Percentiles rank a stretch among this genome's conserved stretches.
Evolutionary conservation across 768 basidiomycete genomes (phyloP).

Genomic region (Lactarius quietus): DNA sequence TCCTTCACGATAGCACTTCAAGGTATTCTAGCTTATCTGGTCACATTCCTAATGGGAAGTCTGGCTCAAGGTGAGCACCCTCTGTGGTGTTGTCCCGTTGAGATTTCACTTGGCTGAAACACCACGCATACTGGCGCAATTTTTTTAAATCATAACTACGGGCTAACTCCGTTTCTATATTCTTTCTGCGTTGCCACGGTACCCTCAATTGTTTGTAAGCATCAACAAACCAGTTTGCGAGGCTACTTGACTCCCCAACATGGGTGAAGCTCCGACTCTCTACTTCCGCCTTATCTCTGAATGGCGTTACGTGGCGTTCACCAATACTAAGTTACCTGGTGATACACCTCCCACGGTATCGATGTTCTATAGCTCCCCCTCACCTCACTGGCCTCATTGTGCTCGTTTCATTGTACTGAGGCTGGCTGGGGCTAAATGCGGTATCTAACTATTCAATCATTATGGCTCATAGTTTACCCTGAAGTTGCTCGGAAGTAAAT

Average conservation of each 20-base stretch:
- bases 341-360: slow-evolving; percentile 28
- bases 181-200: not conserved
- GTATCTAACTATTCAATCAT: slow-evolving; percentile 14
- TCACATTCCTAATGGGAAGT: not conserved
- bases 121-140: not conserved
- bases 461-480: slow-evolving; percentile 36
- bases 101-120: not conserved
- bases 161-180: not conserved
- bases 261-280: not conserved
- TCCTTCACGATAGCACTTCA: not conserved
- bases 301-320: too few species aligned
- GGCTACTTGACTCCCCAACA: not conserved
- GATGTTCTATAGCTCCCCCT: slow-evolving; percentile 28
- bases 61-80: not conserved
- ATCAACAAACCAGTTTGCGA: not conserved
- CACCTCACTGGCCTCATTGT: slow-evolving; percentile 33
- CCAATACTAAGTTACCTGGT: slow-evolving; percentile 32
- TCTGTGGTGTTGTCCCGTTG: not conserved
- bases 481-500: slow-evolving; percentile 29
- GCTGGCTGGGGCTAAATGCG: not conserved
- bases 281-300: too few species aligned
- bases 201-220: not conserved
- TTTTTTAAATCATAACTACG: not conserved
- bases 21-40: not conserved
- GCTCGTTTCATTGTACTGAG: slow-evolving; percentile 19